A percentile compares a stretch with the other conserved stretches of the same genome.
Conservation (phyloP, 2,329 filamentous ascomycete genomes). For the Intubia oerlemansii region DNA sequence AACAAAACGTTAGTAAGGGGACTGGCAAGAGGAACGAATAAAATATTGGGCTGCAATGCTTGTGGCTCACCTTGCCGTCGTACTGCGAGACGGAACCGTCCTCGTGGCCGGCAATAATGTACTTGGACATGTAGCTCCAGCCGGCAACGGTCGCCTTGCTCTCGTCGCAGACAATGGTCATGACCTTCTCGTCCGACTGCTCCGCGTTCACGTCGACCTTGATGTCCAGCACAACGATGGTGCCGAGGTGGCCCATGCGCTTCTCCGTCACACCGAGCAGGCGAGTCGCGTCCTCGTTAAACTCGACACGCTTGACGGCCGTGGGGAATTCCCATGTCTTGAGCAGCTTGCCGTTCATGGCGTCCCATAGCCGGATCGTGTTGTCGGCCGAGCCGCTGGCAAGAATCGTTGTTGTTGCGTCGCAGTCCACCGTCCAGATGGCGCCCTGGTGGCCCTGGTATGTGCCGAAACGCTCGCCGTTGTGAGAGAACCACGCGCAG, state of each 20-base stretch:
- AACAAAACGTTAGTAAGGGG: too few relatives aligned
- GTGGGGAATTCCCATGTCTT: constrained; percentile 98
- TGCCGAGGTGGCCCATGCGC: constrained; percentile 89
- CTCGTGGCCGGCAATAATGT: constrained; percentile 95
- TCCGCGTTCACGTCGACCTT: constrained; percentile 60
- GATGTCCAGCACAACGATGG: constrained; percentile 85
- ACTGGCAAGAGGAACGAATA: too few relatives aligned
- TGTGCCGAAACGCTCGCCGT: constrained; percentile 90
- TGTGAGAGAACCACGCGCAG: constrained; percentile 92
- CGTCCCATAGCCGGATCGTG: constrained; percentile 92
- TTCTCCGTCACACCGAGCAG: constrained; percentile 93
- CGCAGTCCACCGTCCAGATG: constrained; percentile 95
- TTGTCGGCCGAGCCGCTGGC: constrained; percentile 95
- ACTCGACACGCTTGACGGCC: constrained; percentile 93
- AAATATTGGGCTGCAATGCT: too few relatives aligned
- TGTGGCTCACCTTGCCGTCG: constrained; percentile 46
- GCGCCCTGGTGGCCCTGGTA: constrained; percentile 95
- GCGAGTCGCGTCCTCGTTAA: constrained; percentile 79
- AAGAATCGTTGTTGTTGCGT: constrained; percentile 77
- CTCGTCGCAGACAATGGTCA: constrained; percentile 84
- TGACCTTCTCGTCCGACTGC: constrained; percentile 61
- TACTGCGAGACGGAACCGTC: constrained; percentile 83
- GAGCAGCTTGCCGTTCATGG: constrained; percentile 76
- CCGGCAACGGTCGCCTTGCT: constrained; percentile 95
- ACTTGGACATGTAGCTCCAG: constrained; percentile 85